phyloP scores from a whole-genome alignment of 2,329 filamentous ascomycete genomes.

The Alternaria longipes region DNA sequence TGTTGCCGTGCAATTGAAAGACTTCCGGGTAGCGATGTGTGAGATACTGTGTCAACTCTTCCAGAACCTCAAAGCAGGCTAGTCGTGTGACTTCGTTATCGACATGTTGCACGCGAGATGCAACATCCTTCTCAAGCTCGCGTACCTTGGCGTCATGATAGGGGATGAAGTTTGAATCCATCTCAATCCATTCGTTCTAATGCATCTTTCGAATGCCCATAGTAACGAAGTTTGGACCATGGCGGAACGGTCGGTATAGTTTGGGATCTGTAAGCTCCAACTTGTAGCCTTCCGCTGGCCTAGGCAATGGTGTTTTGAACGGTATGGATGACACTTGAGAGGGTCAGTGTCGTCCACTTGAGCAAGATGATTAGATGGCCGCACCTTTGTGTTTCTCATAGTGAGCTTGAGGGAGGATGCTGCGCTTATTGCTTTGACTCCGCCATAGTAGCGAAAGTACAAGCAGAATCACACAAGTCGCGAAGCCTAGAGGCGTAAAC shows the following conservation, averaged over 20 bases:
- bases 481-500: background rate
- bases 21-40: slow-evolving; percentile 9
- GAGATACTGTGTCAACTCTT: slow-evolving; percentile 8
- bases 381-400: background rate
- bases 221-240: background rate
- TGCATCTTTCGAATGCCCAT: slow-evolving; percentile 6
- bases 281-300: background rate
- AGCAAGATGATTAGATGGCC: background rate
- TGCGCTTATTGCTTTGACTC: background rate
- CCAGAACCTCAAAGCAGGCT: slow-evolving; percentile 3
- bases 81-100: background rate
- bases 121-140: background rate
- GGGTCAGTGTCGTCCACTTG: background rate
- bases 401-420: background rate
- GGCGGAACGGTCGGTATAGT: slow-evolving; percentile 1
- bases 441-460: background rate
- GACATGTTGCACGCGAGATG: background rate
- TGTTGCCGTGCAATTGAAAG: background rate
- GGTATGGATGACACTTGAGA: background rate
- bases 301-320: background rate
- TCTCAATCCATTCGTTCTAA: slow-evolving; percentile 11
- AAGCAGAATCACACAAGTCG: background rate
- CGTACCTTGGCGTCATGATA: slow-evolving; percentile 6
- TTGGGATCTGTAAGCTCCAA: slow-evolving; percentile 1
- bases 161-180: slow-evolving; percentile 6